Conservation (phyloP, 1,284 basidiomycete genomes). For the Cryptococcus maquisensis region DNA sequence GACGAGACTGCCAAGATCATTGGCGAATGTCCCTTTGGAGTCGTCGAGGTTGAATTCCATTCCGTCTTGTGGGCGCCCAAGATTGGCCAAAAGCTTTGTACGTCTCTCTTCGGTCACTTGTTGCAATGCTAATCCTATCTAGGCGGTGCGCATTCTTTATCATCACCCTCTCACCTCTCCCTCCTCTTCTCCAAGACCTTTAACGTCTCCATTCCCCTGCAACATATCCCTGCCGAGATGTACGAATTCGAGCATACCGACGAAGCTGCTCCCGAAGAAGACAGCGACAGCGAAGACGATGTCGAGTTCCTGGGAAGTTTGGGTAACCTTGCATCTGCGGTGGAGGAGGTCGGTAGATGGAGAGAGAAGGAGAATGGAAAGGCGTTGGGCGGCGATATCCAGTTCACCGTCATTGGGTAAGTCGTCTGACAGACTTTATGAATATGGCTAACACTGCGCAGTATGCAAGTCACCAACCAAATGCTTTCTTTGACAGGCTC, state of each 20-base stretch:
- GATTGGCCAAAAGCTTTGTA: conserved; percentile 78
- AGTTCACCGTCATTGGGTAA: conserved; percentile 88
- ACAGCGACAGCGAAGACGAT: conserved; percentile 32
- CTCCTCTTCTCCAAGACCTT: conserved; percentile 90
- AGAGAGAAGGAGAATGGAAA: conserved; percentile 66
- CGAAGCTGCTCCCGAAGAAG: conserved; percentile 17
- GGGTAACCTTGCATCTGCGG: conserved; percentile 22
- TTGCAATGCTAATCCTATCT: conserved; percentile 4
- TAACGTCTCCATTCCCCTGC: conserved; percentile 91
- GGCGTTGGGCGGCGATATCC: conserved; percentile 69
- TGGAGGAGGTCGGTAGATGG: conserved; percentile 65
- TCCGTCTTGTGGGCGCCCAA: conserved; percentile 85
- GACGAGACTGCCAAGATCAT: conserved; percentile 66
- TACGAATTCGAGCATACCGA: conserved; percentile 80
- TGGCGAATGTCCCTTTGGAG: conserved; percentile 80
- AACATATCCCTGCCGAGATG: conserved; percentile 75
- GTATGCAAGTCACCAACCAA: conserved; percentile 86
- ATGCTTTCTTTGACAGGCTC: conserved; percentile 93
- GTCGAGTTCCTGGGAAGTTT: conserved; percentile 21
- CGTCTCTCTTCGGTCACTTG: conserved; percentile 32
- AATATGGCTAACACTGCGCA: conserved; percentile 36
- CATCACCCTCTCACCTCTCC: conserved; percentile 89
- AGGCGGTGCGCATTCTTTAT: conserved; percentile 85
- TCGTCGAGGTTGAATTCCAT: conserved; percentile 71
- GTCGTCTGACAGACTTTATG: conserved; percentile 29